Percentiles rank a stretch among this genome's conserved stretches.
phyloP scores from a whole-genome alignment of 768 basidiomycete genomes.

The Solioccasus polychromus region DNA sequence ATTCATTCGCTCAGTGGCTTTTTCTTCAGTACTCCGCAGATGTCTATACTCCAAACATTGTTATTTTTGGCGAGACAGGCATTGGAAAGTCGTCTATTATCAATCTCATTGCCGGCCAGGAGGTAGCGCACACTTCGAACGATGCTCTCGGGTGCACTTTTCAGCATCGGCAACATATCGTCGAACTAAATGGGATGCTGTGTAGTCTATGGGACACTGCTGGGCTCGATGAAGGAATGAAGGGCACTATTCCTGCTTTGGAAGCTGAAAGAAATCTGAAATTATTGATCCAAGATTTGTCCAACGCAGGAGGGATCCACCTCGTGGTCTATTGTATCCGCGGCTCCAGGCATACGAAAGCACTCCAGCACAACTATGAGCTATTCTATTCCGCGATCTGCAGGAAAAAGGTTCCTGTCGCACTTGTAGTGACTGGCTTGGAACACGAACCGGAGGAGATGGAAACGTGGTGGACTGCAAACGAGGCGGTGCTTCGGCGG shows the following conservation, averaged over 20 bases:
- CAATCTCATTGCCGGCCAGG: background rate
- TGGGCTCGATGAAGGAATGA: conserved; percentile 6
- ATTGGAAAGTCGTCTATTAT: conserved; percentile 6
- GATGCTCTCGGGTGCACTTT: conserved; percentile 3
- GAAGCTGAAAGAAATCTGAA: background rate
- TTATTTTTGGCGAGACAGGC: conserved; percentile 1
- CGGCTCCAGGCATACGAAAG: background rate
- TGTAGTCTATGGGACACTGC: conserved; percentile 8
- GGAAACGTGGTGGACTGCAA: conserved; percentile 28
- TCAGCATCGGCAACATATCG: background rate
- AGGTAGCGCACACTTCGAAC: background rate
- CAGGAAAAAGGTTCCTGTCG: conserved; percentile 32
- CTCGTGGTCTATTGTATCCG: background rate
- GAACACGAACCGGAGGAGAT: conserved; percentile 24
- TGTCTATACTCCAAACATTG: background rate
- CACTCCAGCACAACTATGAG: conserved; percentile 30
- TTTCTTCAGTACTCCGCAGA: no score
- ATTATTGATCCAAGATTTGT: background rate
- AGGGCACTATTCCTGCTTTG: conserved; percentile 6
- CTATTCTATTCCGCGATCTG: conserved; percentile 35
- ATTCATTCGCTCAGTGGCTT: no score
- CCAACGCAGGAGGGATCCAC: background rate
- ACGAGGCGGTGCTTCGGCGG: conserved; percentile 22
- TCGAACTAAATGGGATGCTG: background rate
- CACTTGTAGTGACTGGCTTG: conserved; percentile 36